Evolutionary conservation across 2,329 filamentous ascomycete genomes (phyloP), one percentile per base, ranked within the genome.

Genomic region (Trichoderma koningii): DNA sequence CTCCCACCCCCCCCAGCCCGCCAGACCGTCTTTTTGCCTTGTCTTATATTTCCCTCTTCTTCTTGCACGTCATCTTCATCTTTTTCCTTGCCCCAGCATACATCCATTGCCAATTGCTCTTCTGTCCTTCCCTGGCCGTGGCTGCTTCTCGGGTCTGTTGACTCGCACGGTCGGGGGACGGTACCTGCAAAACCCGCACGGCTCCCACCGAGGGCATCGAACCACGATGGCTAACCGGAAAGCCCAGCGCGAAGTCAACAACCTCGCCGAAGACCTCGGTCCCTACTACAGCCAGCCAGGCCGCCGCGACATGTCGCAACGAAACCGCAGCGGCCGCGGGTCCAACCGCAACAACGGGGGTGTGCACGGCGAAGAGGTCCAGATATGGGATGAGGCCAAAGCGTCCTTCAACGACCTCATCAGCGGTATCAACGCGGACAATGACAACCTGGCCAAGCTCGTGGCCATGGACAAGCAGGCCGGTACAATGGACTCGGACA

Each of bases 341-440:
- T 78, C 77, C 47, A 78, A 78, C 71, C 76, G 79, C 48, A 81
- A 79, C 72, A 80, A 78, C 55, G 77, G 78, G 28, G 75, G 77
- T 66, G 69, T 74, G 7, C 77, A 79, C 38, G 79, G 79, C 30
- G 79, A 81, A 67, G 79, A 81, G 69, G 76, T 75, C 9, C 74
- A 78, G 53, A 75, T 81, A 6, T 81, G 79, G 79, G 78, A 80
- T 41, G 69, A 71, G 1, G 77, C 74, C 69, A 79, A 80, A 66
- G 71, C 70, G 4, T 76, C 79, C 53, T 71, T 80, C 34, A 70
- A 71, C 42, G 79, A 81, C 19, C 75, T 79, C 30, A 74, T 81
- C 5, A 68, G 67, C 4, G 74, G 75, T 34, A 73, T 81, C 73
- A 80, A 81, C 66, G 70, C 73, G 34, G 79, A 81, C 65, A 80